These are phyloP conservation scores for Rhodamnia rubescens DNA, from an alignment of 345 rosid species.

Conservation along the genomic window DNA sequence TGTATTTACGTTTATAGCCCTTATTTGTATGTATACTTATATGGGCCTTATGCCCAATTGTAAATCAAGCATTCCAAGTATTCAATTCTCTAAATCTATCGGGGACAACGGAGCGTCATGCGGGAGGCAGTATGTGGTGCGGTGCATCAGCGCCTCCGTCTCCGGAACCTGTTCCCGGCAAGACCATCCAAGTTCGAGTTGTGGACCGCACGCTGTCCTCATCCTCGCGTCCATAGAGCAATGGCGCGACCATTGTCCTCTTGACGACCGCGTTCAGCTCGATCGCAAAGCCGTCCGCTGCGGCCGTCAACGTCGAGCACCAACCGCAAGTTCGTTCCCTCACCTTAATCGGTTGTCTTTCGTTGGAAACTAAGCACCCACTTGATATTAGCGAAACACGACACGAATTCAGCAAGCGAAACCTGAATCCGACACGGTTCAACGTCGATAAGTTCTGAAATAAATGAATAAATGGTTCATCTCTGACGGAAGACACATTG, in stretches of 20 bases:
- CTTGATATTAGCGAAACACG: background rate
- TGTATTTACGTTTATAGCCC: no score
- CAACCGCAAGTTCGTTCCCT: conserved; percentile 19
- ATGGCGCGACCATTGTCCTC: conserved; percentile 26
- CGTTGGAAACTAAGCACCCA: background rate
- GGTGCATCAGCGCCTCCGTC: conserved; percentile 34
- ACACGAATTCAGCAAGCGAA: background rate
- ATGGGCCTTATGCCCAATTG: no score
- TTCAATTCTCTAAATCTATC: no score
- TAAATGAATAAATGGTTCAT: background rate
- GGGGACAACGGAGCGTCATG: conserved; percentile 54
- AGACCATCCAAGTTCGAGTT: conserved; percentile 14
- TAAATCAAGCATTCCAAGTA: no score
- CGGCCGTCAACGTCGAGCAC: conserved; percentile 31
- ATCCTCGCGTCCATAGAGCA: conserved; percentile 16
- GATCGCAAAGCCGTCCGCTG: conserved; percentile 15
- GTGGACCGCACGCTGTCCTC: no score
- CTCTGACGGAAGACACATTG: background rate
- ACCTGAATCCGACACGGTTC: background rate
- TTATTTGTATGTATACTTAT: no score
- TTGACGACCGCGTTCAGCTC: conserved; percentile 21
- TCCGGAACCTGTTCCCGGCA: conserved; percentile 13
- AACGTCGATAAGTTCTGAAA: background rate
- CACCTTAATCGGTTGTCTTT: background rate
- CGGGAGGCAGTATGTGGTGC: conserved; percentile 38